Evolutionary conservation across 306 rosid genomes (phyloP).

Genomic region (Hippophae tibetana): DNA sequence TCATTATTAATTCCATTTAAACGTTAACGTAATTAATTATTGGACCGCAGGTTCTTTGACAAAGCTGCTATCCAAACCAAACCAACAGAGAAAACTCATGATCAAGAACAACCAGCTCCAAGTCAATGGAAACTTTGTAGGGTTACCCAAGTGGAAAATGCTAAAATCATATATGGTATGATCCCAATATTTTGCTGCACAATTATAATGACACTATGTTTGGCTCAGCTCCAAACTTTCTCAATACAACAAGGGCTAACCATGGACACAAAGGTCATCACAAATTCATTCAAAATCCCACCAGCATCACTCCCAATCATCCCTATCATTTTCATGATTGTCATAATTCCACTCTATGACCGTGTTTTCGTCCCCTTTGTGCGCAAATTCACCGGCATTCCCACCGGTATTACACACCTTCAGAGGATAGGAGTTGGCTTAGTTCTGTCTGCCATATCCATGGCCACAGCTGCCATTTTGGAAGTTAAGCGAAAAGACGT

Average conservation of each 20-base stretch:
- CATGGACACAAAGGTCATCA: conserved; percentile 61
- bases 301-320: conserved; percentile 82
- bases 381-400: conserved; percentile 50
- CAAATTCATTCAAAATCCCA: conserved; percentile 50
- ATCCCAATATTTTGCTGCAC: conserved; percentile 79
- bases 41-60: conserved; percentile 61
- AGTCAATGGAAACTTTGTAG: conserved; percentile 78
- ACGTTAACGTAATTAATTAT: background rate
- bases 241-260: conserved; percentile 71
- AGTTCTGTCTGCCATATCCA: conserved; percentile 64
- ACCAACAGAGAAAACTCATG: conserved; percentile 18
- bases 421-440: conserved; percentile 86
- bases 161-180: conserved; percentile 62
- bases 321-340: conserved; percentile 54
- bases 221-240: conserved; percentile 92
- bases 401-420: conserved; percentile 69
- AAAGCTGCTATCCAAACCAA: conserved; percentile 59
- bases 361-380: conserved; percentile 46
- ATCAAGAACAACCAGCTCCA: conserved; percentile 10
- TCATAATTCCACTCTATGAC: conserved; percentile 68
- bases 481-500: conserved; percentile 69
- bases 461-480: conserved; percentile 63
- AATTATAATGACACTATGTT: conserved; percentile 84
- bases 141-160: conserved; percentile 92
- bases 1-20: background rate